These are phyloP conservation scores for Beauveria asiatica DNA, from an alignment of 2,329 filamentous ascomycete species.

Conservation along the genomic window DNA sequence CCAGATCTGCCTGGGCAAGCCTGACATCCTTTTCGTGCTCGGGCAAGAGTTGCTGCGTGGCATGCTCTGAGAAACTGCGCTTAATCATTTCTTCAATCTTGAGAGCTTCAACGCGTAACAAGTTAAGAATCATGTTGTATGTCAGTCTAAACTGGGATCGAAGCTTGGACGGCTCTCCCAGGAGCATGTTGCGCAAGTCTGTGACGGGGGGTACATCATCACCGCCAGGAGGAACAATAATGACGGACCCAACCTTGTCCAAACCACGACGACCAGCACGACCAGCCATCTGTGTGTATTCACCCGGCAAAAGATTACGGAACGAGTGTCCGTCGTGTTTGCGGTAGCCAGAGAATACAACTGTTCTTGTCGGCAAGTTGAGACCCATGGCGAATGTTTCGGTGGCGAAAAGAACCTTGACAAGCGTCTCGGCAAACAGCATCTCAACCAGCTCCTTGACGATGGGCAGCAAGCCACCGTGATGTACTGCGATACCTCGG, in stretches of 20 bases:
- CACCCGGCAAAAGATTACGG: conserved; percentile 82
- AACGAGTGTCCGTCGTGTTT: conserved; percentile 94
- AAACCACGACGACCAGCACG: conserved; percentile 87
- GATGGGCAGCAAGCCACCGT: conserved; percentile 88
- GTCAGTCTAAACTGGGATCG: conserved; percentile 93
- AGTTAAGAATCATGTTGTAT: conserved; percentile 98
- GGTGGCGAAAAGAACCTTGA: conserved; percentile 95
- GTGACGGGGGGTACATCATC: conserved; percentile 78
- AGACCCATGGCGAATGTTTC: conserved; percentile 99
- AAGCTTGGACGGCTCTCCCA: conserved; percentile 90
- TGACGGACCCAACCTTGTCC: conserved; percentile 86
- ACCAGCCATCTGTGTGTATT: conserved; percentile 98
- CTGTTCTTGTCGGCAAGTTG: conserved; percentile 89
- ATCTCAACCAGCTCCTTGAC: conserved; percentile 98
- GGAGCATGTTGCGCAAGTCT: conserved; percentile 84
- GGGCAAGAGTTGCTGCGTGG: conserved; percentile 85
- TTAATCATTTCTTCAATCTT: conserved; percentile 99
- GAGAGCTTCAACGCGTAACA: conserved; percentile 87
- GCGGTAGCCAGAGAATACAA: conserved; percentile 93
- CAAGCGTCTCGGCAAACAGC: conserved; percentile 85
- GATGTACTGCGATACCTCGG: conserved; percentile 89
- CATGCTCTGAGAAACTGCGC: conserved; percentile 96
- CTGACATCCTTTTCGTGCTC: conserved; percentile 95
- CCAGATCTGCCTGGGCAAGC: conserved; percentile 81
- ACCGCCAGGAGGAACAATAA: conserved; percentile 75